phyloP scores from a whole-genome alignment of 768 basidiomycete species.

The Lactarius evosmus region DNA sequence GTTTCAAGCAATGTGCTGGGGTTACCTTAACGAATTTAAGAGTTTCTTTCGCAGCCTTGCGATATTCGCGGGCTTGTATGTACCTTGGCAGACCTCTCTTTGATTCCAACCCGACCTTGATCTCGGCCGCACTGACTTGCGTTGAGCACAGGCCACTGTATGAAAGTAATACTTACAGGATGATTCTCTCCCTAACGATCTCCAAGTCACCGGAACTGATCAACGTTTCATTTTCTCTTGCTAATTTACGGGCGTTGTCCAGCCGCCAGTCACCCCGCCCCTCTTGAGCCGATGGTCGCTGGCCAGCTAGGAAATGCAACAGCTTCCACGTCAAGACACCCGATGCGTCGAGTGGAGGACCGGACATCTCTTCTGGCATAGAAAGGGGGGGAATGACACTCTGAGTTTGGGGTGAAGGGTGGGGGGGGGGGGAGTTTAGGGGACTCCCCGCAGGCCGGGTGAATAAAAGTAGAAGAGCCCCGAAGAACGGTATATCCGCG shows the following conservation, averaged over 20 bases:
- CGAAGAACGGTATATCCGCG: not conserved
- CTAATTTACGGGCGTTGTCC: conserved; percentile 7
- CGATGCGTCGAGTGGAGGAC: conserved; percentile 6
- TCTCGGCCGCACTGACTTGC: conserved; percentile 6
- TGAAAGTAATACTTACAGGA: not conserved
- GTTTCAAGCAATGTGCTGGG: not conserved
- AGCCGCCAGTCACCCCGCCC: conserved; percentile 2
- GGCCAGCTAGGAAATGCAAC: not conserved
- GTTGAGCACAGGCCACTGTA: not conserved
- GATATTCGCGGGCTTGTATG: conserved; percentile 12
- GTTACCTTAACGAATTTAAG: conserved; percentile 1
- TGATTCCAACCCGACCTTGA: not conserved
- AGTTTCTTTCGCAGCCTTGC: conserved; percentile 3
- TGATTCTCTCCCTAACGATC: conserved; percentile 8
- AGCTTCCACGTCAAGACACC: conserved; percentile 12
- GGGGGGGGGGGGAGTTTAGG: not conserved
- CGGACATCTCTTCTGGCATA: not conserved
- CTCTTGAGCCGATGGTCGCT: not conserved
- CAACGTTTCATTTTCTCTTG: not conserved
- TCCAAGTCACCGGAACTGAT: not conserved
- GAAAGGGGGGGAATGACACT: not conserved
- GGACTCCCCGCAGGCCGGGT: not conserved
- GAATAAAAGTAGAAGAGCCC: not conserved
- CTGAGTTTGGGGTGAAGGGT: not conserved
- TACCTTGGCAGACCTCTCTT: conserved; percentile 7